Conservation (phyloP, 768 basidiomycete species). For the Amanita fuliginea region DNA sequence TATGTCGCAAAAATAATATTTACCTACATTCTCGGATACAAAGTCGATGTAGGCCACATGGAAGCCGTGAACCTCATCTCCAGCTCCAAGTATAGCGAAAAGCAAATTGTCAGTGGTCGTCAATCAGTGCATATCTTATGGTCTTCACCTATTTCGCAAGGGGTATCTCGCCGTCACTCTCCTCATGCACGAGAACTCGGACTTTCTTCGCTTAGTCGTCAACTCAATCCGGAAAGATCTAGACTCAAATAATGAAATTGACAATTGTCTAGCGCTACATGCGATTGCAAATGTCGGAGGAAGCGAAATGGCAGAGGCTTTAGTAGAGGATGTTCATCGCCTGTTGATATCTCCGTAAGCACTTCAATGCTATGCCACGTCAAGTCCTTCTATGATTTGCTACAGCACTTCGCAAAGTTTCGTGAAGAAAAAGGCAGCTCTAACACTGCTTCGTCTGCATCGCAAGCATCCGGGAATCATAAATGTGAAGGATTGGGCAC, state of each 20-base stretch:
- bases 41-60: slow-evolving; percentile 98
- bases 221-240: slow-evolving; percentile 98
- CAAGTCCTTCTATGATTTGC: slow-evolving; percentile 10
- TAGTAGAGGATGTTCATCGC: slow-evolving; percentile 89
- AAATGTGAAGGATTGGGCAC: slow-evolving; percentile 90
- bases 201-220: slow-evolving; percentile 91
- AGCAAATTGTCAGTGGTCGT: slow-evolving; percentile 76
- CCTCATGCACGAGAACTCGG: slow-evolving; percentile 98
- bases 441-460: slow-evolving; percentile 87
- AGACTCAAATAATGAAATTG: slow-evolving; percentile 88
- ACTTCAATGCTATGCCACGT: not conserved
- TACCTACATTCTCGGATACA: slow-evolving; percentile 98
- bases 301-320: slow-evolving; percentile 95
- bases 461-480: slow-evolving; percentile 94
- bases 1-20: slow-evolving; percentile 99
- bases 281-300: slow-evolving; percentile 98
- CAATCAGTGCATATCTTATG: not conserved
- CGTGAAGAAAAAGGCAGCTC: slow-evolving; percentile 96
- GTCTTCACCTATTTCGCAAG: slow-evolving; percentile 26
- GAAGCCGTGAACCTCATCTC: slow-evolving; percentile 98
- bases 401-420: slow-evolving; percentile 85
- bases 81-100: slow-evolving; percentile 92
- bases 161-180: slow-evolving; percentile 96
- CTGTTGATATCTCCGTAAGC: slow-evolving; percentile 87
- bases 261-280: slow-evolving; percentile 93